Evolutionary conservation across 1,284 basidiomycete species (phyloP).

Genomic region (Microbotryum saponariae): DNA sequence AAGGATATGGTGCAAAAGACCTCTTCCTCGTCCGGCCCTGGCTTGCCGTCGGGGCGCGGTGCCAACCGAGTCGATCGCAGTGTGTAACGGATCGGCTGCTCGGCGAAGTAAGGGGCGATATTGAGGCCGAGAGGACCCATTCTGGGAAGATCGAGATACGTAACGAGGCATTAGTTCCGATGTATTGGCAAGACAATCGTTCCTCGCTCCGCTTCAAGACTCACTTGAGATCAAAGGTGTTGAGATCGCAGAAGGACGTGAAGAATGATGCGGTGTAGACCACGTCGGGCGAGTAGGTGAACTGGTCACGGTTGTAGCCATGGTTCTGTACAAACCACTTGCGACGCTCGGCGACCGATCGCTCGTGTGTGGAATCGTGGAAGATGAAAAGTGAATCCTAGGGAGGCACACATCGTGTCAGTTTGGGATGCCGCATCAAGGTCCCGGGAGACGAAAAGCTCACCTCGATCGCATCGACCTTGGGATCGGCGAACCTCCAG

Average conservation of each 20-base stretch:
- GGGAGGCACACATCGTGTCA: background rate
- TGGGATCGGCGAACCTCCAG: slow-evolving; percentile 42
- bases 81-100: slow-evolving; percentile 45
- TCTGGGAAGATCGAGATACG: background rate
- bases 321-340: slow-evolving; percentile 39
- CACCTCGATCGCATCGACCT: slow-evolving; percentile 42
- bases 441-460: background rate
- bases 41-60: slow-evolving; percentile 19
- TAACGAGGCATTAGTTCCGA: background rate
- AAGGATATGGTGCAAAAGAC: slow-evolving; percentile 43
- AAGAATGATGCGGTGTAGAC: slow-evolving; percentile 32
- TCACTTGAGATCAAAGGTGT: slow-evolving; percentile 31
- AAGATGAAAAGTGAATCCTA: slow-evolving; percentile 45
- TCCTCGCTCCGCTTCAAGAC: background rate
- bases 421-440: background rate
- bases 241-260: slow-evolving; percentile 34
- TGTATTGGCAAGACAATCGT: no score
- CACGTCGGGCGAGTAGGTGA: slow-evolving; percentile 39
- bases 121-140: slow-evolving; percentile 30
- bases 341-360: slow-evolving; percentile 39
- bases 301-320: slow-evolving; percentile 37
- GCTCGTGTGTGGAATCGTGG: slow-evolving; percentile 37
- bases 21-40: slow-evolving; percentile 37
- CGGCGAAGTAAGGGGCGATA: slow-evolving; percentile 30
- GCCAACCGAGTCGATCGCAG: slow-evolving; percentile 37